Percentiles rank a stretch among this genome's conserved stretches.
phyloP scores from a whole-genome alignment of 2,329 filamentous ascomycete genomes.

The Xylaria sp. region DNA sequence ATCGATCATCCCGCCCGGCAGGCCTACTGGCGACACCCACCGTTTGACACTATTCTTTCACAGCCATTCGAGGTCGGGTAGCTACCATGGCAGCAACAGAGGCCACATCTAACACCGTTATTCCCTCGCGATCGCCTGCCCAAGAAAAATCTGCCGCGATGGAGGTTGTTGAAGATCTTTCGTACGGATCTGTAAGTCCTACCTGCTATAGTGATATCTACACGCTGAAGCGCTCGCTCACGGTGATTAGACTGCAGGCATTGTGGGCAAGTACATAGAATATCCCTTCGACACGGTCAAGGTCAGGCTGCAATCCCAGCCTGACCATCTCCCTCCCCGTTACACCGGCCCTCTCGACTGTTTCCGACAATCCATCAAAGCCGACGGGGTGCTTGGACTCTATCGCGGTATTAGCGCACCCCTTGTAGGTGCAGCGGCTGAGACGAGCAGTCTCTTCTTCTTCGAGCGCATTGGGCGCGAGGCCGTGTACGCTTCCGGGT shows the following conservation, averaged over 20 bases:
- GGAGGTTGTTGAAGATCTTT: constrained; percentile 85
- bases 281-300: constrained; percentile 99
- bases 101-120: constrained; percentile 39
- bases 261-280: constrained; percentile 95
- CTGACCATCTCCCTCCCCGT: constrained; percentile 80
- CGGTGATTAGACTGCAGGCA: constrained; percentile 73
- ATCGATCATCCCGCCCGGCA: constrained; percentile 38
- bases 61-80: constrained; percentile 21
- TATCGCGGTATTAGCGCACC: constrained; percentile 95
- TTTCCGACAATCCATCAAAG: constrained; percentile 84
- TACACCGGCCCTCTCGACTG: constrained; percentile 93
- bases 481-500: constrained; percentile 65
- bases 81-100: constrained; percentile 46
- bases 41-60: constrained; percentile 4
- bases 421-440: constrained; percentile 87
- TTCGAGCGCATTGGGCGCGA: constrained; percentile 83
- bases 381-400: constrained; percentile 82
- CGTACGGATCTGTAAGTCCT: constrained; percentile 82
- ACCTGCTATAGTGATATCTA: constrained; percentile 41
- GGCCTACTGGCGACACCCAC: constrained; percentile 35
- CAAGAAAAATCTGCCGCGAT: constrained; percentile 54
- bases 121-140: constrained; percentile 36
- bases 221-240: constrained; percentile 16
- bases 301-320: constrained; percentile 95
- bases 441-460: constrained; percentile 93